Evolutionary conservation across 179 eudicot species (phyloP), one percentile per base, ranked within the genome.

Genomic region (Gypsophila paniculata): DNA sequence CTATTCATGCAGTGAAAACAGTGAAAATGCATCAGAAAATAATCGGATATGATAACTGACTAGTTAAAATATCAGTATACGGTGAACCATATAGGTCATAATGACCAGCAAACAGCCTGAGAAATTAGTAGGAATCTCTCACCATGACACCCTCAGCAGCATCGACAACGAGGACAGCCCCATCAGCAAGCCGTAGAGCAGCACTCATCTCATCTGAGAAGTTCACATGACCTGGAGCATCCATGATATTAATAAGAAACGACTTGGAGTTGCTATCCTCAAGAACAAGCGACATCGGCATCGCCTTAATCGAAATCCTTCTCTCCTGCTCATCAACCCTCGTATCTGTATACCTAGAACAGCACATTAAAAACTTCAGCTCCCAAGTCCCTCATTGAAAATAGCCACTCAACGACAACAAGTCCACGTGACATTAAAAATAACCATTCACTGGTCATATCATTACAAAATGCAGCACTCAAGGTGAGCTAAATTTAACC

Each of bases 121-220:
- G 32, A 19, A 32, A 73, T 63, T 19, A 29, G 44, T 46, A 18
- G 21, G 52, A 68, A 68, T 68, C 29, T 23, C 78, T 87, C 69
- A 94, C 97, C 99, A 94, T 85, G 21, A 94, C 99, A 77, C 99
- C 99, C 73, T 90, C 99, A 69, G 92, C 99, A 53, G 99, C 99
- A 86, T 94, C 99, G 19, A 94, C 97, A 77, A 94, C 84, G 74
- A 94, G 75, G 22, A 94, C 99, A 51, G 96, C 99, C 54, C 99
- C 99, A 82, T 94, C 99, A 39, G 99, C 93, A 78, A 94, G 95
- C 77, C 99, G 80, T 9, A 94, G 88, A 65, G 99, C 94, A 70
- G 99, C 99, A 67, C 92, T 88, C 99, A 94, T 94, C 79, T 94
- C 99, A 72, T 94, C 99, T 0, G 99, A 94, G 76, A 94, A 94